Base-by-base conservation (phyloP, 441 rosid species). In the Kokia cookei region DNA sequence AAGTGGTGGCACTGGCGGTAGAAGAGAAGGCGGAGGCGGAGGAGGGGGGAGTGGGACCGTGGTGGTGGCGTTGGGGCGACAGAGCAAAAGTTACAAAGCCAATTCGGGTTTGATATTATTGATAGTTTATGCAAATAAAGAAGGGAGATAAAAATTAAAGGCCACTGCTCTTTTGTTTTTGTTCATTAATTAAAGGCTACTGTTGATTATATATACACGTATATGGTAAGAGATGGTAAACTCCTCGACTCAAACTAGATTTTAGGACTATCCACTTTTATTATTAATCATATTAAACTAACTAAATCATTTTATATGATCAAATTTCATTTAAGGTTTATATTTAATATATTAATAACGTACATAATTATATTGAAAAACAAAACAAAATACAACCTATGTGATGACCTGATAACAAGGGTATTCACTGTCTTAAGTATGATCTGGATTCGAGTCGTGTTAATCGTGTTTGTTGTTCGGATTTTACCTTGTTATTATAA, bases 21-120 rank as follows among this genome's bases (percentile, higher is more conserved):
- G 78, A 43, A 65, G 63, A 11, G 55, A 65, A 12, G 73, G 75
- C 10, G 76, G 62, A 10, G 80, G 27, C 12, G 74, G 76, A 64
- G 73, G 76, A 7, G 10, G 50, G 77, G 69, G 51, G 80, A 26
- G 85, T 76, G 77, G 82, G 37, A 32, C 37, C 37, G 37, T 11
- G 73, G 74, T 24, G 80, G 74, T 48, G 75, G 71, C 42, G 74
- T 74, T 27, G 76, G 74, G 60, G 71, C 35, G 73, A 81, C 77
- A 64, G 77, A 80, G 81, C 79, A 75, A 78, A 76, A 74, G 82
- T 81, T 77, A 78, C 80, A 76, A 77, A 60, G 75, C 59, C 77
- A 48, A 75, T 72, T 32, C 61, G 29, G 67, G 77, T 78, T 79
- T 65, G 61, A 65, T 73, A 70, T 73, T 55, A 51, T 74, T 61